phyloP scores from a whole-genome alignment of 1,284 basidiomycete species.

The Blastosporella zonata region DNA sequence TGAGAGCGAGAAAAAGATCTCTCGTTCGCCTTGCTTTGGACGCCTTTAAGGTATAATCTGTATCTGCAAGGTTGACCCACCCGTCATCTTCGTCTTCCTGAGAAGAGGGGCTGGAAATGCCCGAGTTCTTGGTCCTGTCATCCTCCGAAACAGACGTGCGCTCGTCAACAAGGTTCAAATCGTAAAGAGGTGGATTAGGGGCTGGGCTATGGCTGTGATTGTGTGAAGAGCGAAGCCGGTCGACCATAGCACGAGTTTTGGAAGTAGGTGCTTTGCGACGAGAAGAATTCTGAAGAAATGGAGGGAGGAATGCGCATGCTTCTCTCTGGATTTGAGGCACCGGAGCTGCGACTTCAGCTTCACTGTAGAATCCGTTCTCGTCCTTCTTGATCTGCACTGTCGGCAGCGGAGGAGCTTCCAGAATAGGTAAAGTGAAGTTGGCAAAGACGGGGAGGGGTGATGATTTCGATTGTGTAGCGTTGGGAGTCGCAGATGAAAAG shows the following conservation, averaged over 20 bases:
- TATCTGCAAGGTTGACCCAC: constrained; percentile 34
- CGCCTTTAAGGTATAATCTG: constrained; percentile 17
- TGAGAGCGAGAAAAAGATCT: constrained; percentile 38
- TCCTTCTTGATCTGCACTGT: constrained; percentile 39
- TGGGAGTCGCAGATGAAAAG: constrained; percentile 19
- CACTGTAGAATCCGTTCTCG: constrained; percentile 39
- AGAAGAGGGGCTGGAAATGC: constrained; percentile 26
- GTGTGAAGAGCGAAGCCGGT: constrained; percentile 37
- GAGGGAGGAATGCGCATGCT: constrained; percentile 31
- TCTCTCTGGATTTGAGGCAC: constrained; percentile 18
- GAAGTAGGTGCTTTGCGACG: constrained; percentile 36
- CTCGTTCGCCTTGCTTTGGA: constrained; percentile 34
- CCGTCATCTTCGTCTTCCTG: constrained; percentile 37
- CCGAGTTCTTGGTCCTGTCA: constrained; percentile 25
- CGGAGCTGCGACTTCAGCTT: constrained; percentile 26
- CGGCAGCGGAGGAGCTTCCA: constrained; percentile 29
- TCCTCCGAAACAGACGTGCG: constrained; percentile 34
- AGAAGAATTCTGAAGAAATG: constrained; percentile 37
- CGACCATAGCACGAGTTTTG: constrained; percentile 46
- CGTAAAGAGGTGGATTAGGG: constrained; percentile 28
- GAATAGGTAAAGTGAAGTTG: constrained; percentile 38
- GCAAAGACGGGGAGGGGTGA: constrained; percentile 26
- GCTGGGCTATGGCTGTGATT: constrained; percentile 30
- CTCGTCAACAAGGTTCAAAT: constrained; percentile 27
- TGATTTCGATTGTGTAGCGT: constrained; percentile 14